Percentiles rank a stretch among this genome's conserved stretches.
phyloP scores from a whole-genome alignment of 176 grass and related monocot species.

The Musa itinerans region DNA sequence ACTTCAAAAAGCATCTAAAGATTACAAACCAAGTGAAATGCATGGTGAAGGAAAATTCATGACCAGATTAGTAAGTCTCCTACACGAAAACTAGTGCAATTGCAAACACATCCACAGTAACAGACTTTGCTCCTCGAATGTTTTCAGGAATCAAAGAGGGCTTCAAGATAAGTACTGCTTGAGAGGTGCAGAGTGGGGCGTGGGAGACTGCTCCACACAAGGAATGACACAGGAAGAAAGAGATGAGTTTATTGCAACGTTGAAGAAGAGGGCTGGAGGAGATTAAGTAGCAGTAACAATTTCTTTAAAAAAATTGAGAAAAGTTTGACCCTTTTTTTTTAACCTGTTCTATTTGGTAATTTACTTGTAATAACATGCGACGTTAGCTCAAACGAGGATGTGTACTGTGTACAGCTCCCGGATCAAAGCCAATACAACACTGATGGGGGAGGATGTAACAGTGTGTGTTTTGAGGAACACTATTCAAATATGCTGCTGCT shows the following conservation, averaged over 20 bases:
- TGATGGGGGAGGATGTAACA: too few relatives aligned
- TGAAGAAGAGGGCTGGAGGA: constrained; percentile 55
- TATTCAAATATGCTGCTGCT: too few relatives aligned
- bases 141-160: constrained; percentile 55
- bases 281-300: constrained; percentile 20
- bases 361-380: too few relatives aligned
- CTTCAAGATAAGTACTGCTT: constrained; percentile 96
- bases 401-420: too few relatives aligned
- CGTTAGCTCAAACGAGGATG: too few relatives aligned
- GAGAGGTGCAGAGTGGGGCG: constrained; percentile 85
- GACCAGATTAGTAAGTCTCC: not conserved
- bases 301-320: too few relatives aligned
- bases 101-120: not conserved
- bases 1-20: too few relatives aligned
- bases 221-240: constrained; percentile 89
- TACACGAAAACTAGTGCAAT: not conserved
- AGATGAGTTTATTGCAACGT: constrained; percentile 64
- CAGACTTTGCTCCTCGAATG: not conserved
- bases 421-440: too few relatives aligned
- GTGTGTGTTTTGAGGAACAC: too few relatives aligned
- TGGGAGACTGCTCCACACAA: constrained; percentile 82
- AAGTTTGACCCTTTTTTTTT: too few relatives aligned
- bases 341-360: too few relatives aligned
- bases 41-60: not conserved
- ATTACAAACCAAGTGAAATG: too few relatives aligned